Evolutionary conservation across 2,329 filamentous ascomycete genomes (phyloP).

Genomic region (Aspergillus texensis): DNA sequence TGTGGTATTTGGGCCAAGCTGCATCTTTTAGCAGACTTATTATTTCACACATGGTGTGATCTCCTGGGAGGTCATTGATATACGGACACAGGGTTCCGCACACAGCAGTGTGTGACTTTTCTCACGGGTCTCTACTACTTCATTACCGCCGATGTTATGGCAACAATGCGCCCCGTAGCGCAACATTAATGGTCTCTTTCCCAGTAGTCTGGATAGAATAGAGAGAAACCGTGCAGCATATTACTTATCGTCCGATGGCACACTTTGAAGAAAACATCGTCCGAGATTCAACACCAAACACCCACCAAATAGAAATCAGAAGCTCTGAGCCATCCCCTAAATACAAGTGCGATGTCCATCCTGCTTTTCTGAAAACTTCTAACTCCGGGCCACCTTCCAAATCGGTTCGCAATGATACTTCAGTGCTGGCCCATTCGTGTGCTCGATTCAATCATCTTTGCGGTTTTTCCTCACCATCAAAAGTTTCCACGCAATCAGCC

Average conservation of each 20-base stretch:
- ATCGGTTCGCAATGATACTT: slow-evolving; percentile 10
- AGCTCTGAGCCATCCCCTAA: background rate
- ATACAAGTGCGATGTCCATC: slow-evolving; percentile 4
- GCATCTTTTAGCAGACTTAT: background rate
- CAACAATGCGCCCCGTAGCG: slow-evolving; percentile 4
- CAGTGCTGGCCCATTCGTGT: slow-evolving; percentile 7
- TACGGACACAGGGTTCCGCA: background rate
- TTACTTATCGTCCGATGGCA: slow-evolving; percentile 10
- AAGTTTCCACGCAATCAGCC: background rate
- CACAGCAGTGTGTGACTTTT: background rate
- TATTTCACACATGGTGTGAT: background rate
- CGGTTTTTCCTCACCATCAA: background rate
- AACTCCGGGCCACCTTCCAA: background rate
- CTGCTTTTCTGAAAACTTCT: background rate
- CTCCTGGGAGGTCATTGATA: background rate
- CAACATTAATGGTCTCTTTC: background rate
- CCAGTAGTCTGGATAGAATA: background rate
- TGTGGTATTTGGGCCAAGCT: background rate
- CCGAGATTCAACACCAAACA: slow-evolving; percentile 7
- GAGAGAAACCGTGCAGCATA: background rate
- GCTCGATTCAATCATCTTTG: background rate
- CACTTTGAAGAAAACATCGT: slow-evolving; percentile 3
- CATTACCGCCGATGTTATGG: background rate
- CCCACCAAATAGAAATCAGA: background rate
- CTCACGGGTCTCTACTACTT: background rate